Evolutionary conservation across 1,139 yeast species (phyloP).

Genomic region (Candida sanyaensis): DNA sequence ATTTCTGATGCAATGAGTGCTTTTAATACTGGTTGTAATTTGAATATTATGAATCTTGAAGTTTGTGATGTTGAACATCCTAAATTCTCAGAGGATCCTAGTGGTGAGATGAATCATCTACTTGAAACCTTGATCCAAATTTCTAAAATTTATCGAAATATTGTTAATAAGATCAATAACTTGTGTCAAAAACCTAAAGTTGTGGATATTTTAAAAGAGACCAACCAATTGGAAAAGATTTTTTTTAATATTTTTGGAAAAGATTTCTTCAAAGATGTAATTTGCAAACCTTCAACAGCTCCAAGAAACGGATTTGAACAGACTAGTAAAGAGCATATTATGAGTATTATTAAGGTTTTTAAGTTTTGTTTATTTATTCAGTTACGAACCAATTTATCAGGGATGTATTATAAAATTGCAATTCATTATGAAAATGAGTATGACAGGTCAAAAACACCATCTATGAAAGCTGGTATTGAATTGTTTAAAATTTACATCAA

Average conservation of each 20-base stretch:
- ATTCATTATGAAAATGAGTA: constrained; percentile 42
- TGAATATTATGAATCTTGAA: constrained; percentile 29
- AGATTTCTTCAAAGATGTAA: constrained; percentile 43
- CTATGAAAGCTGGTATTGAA: constrained; percentile 40
- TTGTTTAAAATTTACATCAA: constrained; percentile 45
- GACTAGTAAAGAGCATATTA: constrained; percentile 22
- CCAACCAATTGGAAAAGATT: constrained; percentile 39
- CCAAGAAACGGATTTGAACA: constrained; percentile 19
- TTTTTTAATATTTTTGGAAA: constrained; percentile 44
- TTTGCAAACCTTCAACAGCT: constrained; percentile 34
- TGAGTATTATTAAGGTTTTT: constrained; percentile 31
- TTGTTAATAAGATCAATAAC: constrained; percentile 32
- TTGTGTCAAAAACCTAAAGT: constrained; percentile 35
- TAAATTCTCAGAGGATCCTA: constrained; percentile 14
- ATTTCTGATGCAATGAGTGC: constrained; percentile 34
- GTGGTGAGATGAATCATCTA: constrained; percentile 21
- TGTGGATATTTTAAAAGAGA: constrained; percentile 37
- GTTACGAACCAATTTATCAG: constrained; percentile 44
- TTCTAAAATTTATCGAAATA: constrained; percentile 30
- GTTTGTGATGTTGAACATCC: constrained; percentile 39
- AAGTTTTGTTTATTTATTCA: constrained; percentile 40
- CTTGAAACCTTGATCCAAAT: constrained; percentile 20
- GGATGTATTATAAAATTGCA: constrained; percentile 46
- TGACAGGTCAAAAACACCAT: constrained; percentile 25
- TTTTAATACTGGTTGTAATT: constrained; percentile 36